Evolutionary conservation across 73 alveolate genomes (phyloP), one percentile per base, ranked within the genome.

Genomic region (Urostyla sp.): DNA sequence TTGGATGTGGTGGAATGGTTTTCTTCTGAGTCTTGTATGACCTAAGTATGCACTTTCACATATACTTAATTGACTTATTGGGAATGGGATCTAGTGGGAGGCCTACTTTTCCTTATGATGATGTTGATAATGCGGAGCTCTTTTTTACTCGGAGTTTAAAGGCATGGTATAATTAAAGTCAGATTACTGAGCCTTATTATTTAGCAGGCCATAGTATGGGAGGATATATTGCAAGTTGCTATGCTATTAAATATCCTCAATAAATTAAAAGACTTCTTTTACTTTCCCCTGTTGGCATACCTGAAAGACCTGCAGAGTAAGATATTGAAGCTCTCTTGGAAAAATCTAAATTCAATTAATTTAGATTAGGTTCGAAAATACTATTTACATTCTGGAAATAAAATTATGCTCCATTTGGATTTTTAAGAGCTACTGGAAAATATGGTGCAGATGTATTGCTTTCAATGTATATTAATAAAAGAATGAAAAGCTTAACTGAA

Each of bases 131-230:
- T 48, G 90, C 90, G 10, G 87, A 56, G 30, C 69, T 40, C 38
- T 83, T 83, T 49, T 83, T 83, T 37, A 28, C 58, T 0, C 72
- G 72, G 2, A 69, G 88, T 1, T 31, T 80, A 36, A 75, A 76
- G 37, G 31, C 28, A 28, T 87, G 94, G 94, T 67, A 87, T 23
- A 32, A 66, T 6, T 31, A 40, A n/a, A 24, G 26, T 5, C 49
- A 61, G 26, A 57, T 57, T 3, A 8, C 52, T 0, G 18, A 54
- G 16, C 44, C 54, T 27, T 72, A 79, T 56, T 44, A 45, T 31
- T 30, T 87, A 16, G 72, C 83, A 0, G 95, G 95, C 18, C 95
- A 87, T 44, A 78, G 91, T 28, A n/a, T 87, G 32, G 95, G 95
- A 18, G 95, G 95, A 4, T 87, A 87, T 36, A 57, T 87, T 31